A percentile compares a stretch with the other conserved stretches of the same genome.
These are phyloP conservation scores for Cyclaneusma minus DNA, from an alignment of 2,329 filamentous ascomycete species.

Conservation along the genomic window DNA sequence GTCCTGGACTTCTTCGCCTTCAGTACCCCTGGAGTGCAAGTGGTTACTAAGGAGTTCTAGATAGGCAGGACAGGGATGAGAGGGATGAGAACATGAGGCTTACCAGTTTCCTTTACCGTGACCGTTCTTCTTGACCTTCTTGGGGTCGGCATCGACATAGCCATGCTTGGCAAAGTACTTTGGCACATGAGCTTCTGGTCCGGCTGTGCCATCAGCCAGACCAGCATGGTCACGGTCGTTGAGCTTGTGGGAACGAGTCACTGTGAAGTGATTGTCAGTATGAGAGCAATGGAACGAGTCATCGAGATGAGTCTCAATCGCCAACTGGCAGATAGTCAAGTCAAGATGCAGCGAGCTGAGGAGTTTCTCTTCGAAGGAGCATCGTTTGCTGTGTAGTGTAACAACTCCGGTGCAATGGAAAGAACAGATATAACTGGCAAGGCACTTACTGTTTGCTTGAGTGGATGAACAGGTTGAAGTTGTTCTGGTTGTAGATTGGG, in stretches of 20 bases:
- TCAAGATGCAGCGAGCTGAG: too few relatives aligned
- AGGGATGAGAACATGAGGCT: constrained; percentile 17
- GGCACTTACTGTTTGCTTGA: too few relatives aligned
- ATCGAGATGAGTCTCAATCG: too few relatives aligned
- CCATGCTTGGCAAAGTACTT: constrained; percentile 89
- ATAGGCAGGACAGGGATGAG: not conserved
- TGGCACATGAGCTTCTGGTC: constrained; percentile 59
- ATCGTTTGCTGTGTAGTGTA: too few relatives aligned
- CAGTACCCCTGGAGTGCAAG: constrained; percentile 52
- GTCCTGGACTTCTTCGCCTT: constrained; percentile 74
- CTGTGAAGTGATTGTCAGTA: constrained; percentile 27
- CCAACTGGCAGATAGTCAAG: too few relatives aligned
- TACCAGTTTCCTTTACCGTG: constrained; percentile 91
- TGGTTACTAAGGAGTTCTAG: constrained; percentile 5
- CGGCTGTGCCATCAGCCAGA: constrained; percentile 57
- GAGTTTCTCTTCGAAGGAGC: too few relatives aligned
- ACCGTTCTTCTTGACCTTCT: constrained; percentile 94
- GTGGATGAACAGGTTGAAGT: too few relatives aligned
- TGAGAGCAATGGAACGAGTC: too few relatives aligned
- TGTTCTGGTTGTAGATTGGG: too few relatives aligned
- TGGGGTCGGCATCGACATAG: constrained; percentile 66
- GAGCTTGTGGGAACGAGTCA: constrained; percentile 96
- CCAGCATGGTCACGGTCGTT: constrained; percentile 84
- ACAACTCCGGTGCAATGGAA: too few relatives aligned
- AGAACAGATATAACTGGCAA: too few relatives aligned